Evolutionary conservation across 139 green algal species (phyloP), one percentile per base, ranked within the genome.

Genomic region (Edaphochlamys debaryana): DNA sequence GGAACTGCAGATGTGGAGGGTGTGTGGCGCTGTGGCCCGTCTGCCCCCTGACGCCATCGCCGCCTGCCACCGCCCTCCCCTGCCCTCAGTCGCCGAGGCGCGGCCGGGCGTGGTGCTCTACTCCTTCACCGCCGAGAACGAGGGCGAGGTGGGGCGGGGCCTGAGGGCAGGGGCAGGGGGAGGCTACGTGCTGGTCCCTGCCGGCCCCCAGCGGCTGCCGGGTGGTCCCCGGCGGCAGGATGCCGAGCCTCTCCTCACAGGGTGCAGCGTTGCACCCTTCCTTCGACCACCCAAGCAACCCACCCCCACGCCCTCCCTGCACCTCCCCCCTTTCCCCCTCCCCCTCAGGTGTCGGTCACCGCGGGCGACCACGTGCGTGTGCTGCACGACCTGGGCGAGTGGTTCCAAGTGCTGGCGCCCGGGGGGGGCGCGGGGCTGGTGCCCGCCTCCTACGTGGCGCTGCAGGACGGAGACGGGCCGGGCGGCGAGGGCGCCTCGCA

Each of bases 351-450:
- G 38, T 88, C 82, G 0, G 82, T 88, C 27, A 67, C 79, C 2
- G 76, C 71, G 32, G 87, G 83, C 40, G 83, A 88, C 34, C 78
- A 73, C 9, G 83, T 91, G 11, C 67, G 69, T 6, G 74, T 88
- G 34, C 54, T 85, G 30, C 63, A 71, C 50, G 83, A 91, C 82
- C 79, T 91, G 67, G 87, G 84, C 64, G 87, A 88, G 63, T 91
- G 87, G 87, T 60, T 87, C 56, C 82, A 88, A 0, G 82, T 87
- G 30, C 29, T 71, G n/a, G 72, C 72, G n/a, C 29, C 69, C 52
- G 30, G 66, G 17, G 78, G 78, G 36, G 41, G 50, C 41, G 9
- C 30, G 48, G 86, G 86, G 17, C 60, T 87, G 41, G 81, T 90
- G 56, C 86, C 86, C 1, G 77, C 81, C 15, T 72, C 70, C 56